Percentiles rank a stretch among this genome's conserved stretches.
Evolutionary conservation across 2,329 filamentous ascomycete species (phyloP).

Genomic region (Chaetomium sp.): DNA sequence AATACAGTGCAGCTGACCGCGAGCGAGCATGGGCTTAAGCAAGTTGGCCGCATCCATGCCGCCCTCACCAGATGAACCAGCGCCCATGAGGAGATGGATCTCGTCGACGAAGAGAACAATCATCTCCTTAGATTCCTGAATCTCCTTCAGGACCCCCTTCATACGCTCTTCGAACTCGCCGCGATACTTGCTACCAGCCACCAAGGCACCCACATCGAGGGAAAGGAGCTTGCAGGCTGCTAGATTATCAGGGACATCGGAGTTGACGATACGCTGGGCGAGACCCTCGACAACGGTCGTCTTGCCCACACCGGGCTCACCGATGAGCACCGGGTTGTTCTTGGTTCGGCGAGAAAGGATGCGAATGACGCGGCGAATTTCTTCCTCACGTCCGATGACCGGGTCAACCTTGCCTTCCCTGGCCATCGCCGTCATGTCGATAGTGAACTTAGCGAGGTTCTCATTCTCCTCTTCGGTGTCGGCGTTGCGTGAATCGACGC

Average conservation of each 20-base stretch:
- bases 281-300: conserved; percentile 96
- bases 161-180: conserved; percentile 99
- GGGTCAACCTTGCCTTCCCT: conserved; percentile 97
- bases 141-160: conserved; percentile 98
- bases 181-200: conserved; percentile 96
- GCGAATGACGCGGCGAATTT: conserved; percentile 84
- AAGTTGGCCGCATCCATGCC: conserved; percentile 99
- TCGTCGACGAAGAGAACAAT: conserved; percentile 98
- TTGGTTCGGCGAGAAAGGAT: conserved; percentile 92
- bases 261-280: conserved; percentile 90
- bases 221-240: conserved; percentile 91
- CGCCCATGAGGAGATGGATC: conserved; percentile 97
- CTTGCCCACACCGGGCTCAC: conserved; percentile 97
- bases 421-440: conserved; percentile 96
- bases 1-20: conserved; percentile 95
- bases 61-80: conserved; percentile 86
- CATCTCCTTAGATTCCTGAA: conserved; percentile 88
- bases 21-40: conserved; percentile 95
- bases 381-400: conserved; percentile 93
- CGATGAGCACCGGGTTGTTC: conserved; percentile 97
- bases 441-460: conserved; percentile 95
- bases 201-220: conserved; percentile 87
- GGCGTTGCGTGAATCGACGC: conserved; percentile 93
- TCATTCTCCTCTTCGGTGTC: conserved; percentile 90
- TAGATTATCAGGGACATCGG: conserved; percentile 91